A percentile compares a stretch with the other conserved stretches of the same genome.
These are phyloP conservation scores for Fusarium verticillioides DNA, from an alignment of 2,329 filamentous ascomycete species.

Conservation along the genomic window DNA sequence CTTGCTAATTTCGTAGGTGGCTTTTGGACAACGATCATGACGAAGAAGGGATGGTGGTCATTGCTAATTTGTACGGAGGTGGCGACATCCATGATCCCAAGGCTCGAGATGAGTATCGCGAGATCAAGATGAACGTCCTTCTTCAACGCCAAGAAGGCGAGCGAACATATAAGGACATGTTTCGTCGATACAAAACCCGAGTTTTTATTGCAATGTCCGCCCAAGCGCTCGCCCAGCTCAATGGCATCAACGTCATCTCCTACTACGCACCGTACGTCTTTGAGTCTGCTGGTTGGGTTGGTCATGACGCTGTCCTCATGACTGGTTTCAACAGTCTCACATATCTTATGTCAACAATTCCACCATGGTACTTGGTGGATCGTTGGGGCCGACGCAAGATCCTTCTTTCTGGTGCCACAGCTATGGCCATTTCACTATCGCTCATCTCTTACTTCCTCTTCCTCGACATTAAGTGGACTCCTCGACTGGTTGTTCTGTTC, in stretches of 20 bases:
- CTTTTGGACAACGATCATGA: slow-evolving; percentile 97
- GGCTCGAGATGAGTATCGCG: slow-evolving; percentile 94
- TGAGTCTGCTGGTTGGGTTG: slow-evolving; percentile 94
- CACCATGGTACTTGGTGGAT: slow-evolving; percentile 97
- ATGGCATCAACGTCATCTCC: slow-evolving; percentile 99
- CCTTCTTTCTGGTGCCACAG: slow-evolving; percentile 86
- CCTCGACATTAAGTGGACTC: slow-evolving; percentile 82
- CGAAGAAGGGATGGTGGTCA: slow-evolving; percentile 97
- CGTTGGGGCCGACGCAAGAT: slow-evolving; percentile 90
- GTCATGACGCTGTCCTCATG: slow-evolving; percentile 93
- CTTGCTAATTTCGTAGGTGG: slow-evolving; percentile 72
- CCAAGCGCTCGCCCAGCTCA: slow-evolving; percentile 93
- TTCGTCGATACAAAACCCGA: slow-evolving; percentile 87
- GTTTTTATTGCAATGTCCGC: slow-evolving; percentile 99
- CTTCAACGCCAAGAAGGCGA: slow-evolving; percentile 95
- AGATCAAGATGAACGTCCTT: slow-evolving; percentile 98
- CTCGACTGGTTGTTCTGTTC: slow-evolving; percentile 87
- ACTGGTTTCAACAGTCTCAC: slow-evolving; percentile 93
- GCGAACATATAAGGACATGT: slow-evolving; percentile 92
- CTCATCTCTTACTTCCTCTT: slow-evolving; percentile 95
- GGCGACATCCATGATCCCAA: slow-evolving; percentile 95
- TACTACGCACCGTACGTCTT: slow-evolving; percentile 98
- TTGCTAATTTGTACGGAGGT: slow-evolving; percentile 95
- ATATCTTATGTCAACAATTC: slow-evolving; percentile 91
- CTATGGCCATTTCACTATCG: slow-evolving; percentile 89